Evolutionary conservation across 2,329 filamentous ascomycete genomes (phyloP).

Genomic region (Alternaria sp.): DNA sequence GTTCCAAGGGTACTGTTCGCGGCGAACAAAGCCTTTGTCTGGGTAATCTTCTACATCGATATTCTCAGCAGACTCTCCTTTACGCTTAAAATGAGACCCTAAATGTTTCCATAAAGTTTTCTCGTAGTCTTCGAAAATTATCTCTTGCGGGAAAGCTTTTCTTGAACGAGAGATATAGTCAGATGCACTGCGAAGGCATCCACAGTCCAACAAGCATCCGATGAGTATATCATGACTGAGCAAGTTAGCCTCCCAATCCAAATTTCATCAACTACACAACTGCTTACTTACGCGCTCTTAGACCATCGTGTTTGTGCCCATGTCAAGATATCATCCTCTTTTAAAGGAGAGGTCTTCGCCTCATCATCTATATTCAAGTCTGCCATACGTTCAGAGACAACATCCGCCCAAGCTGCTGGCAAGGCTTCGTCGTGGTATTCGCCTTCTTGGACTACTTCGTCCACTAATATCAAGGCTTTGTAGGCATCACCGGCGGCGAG

Average conservation of each 20-base stretch:
- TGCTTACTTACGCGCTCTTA: constrained; percentile 42
- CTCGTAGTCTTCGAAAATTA: constrained; percentile 64
- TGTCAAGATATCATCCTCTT: constrained; percentile 23
- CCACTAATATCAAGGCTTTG: constrained; percentile 83
- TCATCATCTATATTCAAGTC: constrained; percentile 14
- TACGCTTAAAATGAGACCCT: constrained; percentile 32
- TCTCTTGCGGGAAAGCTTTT: constrained; percentile 62
- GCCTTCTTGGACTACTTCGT: constrained; percentile 78
- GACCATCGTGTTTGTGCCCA: constrained; percentile 39
- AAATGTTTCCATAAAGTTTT: constrained; percentile 58
- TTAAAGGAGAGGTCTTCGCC: constrained; percentile 2
- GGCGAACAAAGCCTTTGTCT: constrained; percentile 73
- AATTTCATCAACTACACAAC: background rate
- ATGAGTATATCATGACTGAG: constrained; percentile 48
- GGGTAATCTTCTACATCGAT: constrained; percentile 67
- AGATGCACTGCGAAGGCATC: constrained; percentile 72
- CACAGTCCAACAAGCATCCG: constrained; percentile 66
- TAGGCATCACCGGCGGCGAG: constrained; percentile 91
- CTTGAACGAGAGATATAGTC: constrained; percentile 71
- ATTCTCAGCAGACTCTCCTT: constrained; percentile 44
- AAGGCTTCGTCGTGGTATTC: constrained; percentile 79
- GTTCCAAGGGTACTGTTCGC: constrained; percentile 72
- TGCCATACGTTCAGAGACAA: constrained; percentile 22
- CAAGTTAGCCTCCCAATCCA: constrained; percentile 18
- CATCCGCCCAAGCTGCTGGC: constrained; percentile 58